Percentiles rank a stretch among this genome's conserved stretches.
These are phyloP conservation scores for Sarocladium brachiariae DNA, from an alignment of 2,329 filamentous ascomycete genomes.

Conservation along the genomic window DNA sequence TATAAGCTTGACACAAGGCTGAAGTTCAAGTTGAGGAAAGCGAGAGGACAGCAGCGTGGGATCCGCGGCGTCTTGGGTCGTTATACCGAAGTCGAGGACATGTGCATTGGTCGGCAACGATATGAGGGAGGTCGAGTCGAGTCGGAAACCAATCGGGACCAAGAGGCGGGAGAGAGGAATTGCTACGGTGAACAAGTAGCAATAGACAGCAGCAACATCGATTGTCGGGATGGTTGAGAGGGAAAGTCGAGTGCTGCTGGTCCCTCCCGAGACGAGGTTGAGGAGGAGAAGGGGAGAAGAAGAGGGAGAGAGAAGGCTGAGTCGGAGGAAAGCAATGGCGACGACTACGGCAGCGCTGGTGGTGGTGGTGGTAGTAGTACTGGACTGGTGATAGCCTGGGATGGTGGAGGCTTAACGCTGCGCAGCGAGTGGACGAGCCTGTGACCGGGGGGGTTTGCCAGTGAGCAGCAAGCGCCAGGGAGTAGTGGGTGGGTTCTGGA, in stretches of 20 bases:
- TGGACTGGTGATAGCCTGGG: constrained; percentile 3
- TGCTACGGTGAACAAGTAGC: neutral
- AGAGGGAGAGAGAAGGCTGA: constrained; percentile 10
- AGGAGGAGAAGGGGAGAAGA: constrained; percentile 9
- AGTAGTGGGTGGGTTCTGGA: neutral
- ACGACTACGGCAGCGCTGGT: neutral
- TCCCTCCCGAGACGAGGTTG: constrained; percentile 10
- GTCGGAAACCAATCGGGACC: neutral
- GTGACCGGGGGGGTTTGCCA: neutral
- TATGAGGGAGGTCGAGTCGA: neutral
- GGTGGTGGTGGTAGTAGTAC: too few species aligned
- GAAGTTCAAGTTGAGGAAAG: neutral
- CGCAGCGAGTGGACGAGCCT: neutral
- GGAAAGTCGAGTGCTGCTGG: constrained; percentile 6
- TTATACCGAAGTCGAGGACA: constrained; percentile 26
- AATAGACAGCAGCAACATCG: neutral
- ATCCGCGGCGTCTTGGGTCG: constrained; percentile 16
- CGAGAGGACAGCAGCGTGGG: constrained; percentile 10
- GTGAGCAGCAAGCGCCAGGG: neutral
- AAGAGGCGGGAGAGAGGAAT: neutral
- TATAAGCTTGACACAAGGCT: neutral
- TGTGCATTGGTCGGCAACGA: constrained; percentile 18
- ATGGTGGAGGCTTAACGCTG: constrained; percentile 3
- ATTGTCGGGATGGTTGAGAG: neutral
- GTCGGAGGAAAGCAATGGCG: constrained; percentile 10